These are phyloP conservation scores for Dactylonectria estremocensis DNA, from an alignment of 2,329 filamentous ascomycete species.

Conservation along the genomic window DNA sequence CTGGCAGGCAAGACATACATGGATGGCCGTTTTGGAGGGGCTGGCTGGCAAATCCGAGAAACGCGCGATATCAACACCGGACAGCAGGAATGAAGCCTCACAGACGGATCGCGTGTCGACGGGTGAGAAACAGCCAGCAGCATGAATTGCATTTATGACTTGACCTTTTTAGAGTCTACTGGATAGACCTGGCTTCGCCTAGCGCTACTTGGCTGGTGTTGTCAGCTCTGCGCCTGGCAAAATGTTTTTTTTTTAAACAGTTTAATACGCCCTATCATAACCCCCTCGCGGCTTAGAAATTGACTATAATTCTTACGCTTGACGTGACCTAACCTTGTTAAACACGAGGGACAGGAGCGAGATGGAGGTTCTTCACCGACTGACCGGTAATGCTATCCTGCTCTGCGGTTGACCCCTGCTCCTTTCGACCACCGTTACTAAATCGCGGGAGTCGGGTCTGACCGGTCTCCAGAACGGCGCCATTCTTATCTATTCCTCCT, in stretches of 20 bases:
- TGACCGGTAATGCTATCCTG: background rate
- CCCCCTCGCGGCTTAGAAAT: background rate
- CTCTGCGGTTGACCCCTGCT: background rate
- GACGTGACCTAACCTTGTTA: background rate
- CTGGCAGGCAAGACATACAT: constrained; percentile 5
- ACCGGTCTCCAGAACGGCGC: background rate
- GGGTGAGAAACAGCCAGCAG: background rate
- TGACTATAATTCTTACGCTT: background rate
- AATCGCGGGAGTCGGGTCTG: constrained; percentile 5
- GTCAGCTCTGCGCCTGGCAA: constrained; percentile 2
- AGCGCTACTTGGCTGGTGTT: constrained; percentile 4
- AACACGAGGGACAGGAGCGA: constrained; percentile 1
- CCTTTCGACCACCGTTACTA: background rate
- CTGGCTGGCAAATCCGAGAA: constrained; percentile 2
- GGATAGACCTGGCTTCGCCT: background rate
- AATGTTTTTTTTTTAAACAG: background rate
- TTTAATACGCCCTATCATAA: constrained; percentile 5
- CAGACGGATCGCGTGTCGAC: constrained; percentile 3
- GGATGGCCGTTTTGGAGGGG: background rate
- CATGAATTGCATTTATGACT: constrained; percentile 3
- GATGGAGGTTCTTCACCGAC: background rate
- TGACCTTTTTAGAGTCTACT: background rate
- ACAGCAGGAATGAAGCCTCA: constrained; percentile 1
- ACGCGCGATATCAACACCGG: constrained; percentile 2
- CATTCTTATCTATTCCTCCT: background rate